Percentiles rank a stretch among this genome's conserved stretches.
phyloP scores from a whole-genome alignment of 768 basidiomycete species.

The Auricularia auricula-judae region DNA sequence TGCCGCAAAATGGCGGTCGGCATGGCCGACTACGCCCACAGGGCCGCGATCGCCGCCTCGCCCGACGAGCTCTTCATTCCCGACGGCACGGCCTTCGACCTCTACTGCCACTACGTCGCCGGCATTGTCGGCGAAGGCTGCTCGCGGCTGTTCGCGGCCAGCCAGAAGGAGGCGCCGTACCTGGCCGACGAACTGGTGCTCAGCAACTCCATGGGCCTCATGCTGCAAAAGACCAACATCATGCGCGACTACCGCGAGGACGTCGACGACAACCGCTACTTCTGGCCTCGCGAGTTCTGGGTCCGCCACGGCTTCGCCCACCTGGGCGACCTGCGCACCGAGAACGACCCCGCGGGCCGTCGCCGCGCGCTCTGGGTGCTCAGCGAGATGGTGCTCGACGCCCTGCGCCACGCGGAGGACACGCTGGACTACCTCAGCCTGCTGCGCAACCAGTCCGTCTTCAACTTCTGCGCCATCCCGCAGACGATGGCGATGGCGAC shows the following conservation, averaged over 20 bases:
- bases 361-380: constrained; percentile 69
- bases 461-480: constrained; percentile 94
- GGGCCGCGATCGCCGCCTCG: constrained; percentile 59
- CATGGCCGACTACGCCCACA: constrained; percentile 93
- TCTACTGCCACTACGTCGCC: constrained; percentile 98
- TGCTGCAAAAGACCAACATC: constrained; percentile 97
- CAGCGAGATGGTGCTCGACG: constrained; percentile 84
- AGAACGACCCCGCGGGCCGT: constrained; percentile 37
- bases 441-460: constrained; percentile 82
- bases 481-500: constrained; percentile 95
- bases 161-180: constrained; percentile 67
- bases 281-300: constrained; percentile 97
- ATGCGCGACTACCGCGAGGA: constrained; percentile 94
- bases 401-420: constrained; percentile 72
- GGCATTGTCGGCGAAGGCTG: constrained; percentile 96
- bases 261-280: constrained; percentile 68
- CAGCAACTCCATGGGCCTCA: constrained; percentile 87
- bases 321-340: constrained; percentile 45
- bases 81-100: constrained; percentile 63
- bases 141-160: constrained; percentile 77
- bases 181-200: constrained; percentile 75
- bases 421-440: constrained; percentile 82
- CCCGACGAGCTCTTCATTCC: constrained; percentile 43
- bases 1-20: constrained; percentile 79
- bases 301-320: constrained; percentile 62